phyloP scores from a whole-genome alignment of 495 filamentous ascomycete species.

The Antarctomyces pellizariae region DNA sequence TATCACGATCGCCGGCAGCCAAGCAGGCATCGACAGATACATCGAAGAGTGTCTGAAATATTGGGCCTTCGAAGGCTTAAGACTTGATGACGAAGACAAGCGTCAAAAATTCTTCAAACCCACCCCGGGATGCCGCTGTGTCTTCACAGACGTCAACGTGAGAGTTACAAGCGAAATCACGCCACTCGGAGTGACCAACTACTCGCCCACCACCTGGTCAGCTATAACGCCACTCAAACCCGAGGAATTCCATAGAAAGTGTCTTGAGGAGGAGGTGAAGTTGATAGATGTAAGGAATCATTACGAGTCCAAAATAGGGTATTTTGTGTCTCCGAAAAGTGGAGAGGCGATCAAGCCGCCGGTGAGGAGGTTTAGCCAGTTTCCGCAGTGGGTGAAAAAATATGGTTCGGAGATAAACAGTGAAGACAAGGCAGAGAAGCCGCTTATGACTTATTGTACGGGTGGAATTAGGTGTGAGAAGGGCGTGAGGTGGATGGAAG shows the following conservation, averaged over 20 bases:
- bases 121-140: constrained; percentile 7
- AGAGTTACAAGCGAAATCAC: constrained; percentile 9
- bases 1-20: constrained; percentile 10
- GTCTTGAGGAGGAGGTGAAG: constrained; percentile 3
- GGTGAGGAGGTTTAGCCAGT: constrained; percentile 11
- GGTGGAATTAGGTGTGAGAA: constrained; percentile 13
- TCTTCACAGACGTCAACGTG: constrained; percentile 5
- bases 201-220: constrained; percentile 8
- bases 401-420: constrained; percentile 1
- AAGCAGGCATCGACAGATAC: constrained; percentile 5
- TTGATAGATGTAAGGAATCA: constrained; percentile 12
- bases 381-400: constrained; percentile 9
- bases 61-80: constrained; percentile 8
- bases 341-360: constrained; percentile 8
- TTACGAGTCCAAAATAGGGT: constrained; percentile 12
- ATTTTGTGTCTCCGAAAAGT: constrained; percentile 7
- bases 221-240: constrained; percentile 5
- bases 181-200: constrained; percentile 11
- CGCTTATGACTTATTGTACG: constrained; percentile 11
- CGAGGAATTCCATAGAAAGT: constrained; percentile 9
- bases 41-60: constrained; percentile 8
- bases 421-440: constrained; percentile 2
- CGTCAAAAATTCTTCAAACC: constrained; percentile 10
- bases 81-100: constrained; percentile 2
- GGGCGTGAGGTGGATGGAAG: constrained; percentile 8